These are phyloP conservation scores for Melaleuca alternifolia DNA, from an alignment of 345 rosid species.

Conservation along the genomic window DNA sequence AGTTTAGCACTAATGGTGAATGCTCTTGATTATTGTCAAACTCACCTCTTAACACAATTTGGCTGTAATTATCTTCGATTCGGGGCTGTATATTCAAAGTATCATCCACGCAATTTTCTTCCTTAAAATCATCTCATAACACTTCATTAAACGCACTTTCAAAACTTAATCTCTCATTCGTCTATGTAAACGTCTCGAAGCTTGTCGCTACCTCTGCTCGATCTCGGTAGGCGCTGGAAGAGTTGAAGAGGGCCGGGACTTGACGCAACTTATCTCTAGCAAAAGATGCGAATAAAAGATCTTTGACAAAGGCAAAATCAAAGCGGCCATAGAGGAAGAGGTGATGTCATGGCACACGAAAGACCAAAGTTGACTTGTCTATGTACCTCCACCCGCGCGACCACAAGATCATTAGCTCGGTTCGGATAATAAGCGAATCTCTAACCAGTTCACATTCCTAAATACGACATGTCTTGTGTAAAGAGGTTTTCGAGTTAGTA, in stretches of 20 bases:
- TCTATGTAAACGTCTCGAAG: background rate
- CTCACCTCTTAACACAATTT: background rate
- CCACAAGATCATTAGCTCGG: background rate
- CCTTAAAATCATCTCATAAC: background rate
- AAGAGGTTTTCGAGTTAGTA: background rate
- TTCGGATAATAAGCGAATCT: background rate
- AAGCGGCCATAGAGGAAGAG: background rate
- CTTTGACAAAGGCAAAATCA: background rate
- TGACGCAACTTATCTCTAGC: background rate
- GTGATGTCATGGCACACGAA: background rate
- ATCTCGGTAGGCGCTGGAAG: background rate
- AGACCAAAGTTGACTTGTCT: background rate
- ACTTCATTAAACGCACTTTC: background rate
- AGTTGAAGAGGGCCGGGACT: background rate
- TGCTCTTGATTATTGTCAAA: fast-evolving
- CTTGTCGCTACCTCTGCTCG: background rate
- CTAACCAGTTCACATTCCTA: fast-evolving
- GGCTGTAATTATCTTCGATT: background rate
- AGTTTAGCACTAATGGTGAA: background rate
- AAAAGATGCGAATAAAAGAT: background rate
- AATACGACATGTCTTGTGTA: background rate
- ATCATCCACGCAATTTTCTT: background rate
- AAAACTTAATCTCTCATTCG: background rate
- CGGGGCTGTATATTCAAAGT: background rate
- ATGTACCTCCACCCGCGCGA: background rate